Evolutionary conservation across 1,284 basidiomycete species (phyloP).

Genomic region (Macrocystidia cucumis): DNA sequence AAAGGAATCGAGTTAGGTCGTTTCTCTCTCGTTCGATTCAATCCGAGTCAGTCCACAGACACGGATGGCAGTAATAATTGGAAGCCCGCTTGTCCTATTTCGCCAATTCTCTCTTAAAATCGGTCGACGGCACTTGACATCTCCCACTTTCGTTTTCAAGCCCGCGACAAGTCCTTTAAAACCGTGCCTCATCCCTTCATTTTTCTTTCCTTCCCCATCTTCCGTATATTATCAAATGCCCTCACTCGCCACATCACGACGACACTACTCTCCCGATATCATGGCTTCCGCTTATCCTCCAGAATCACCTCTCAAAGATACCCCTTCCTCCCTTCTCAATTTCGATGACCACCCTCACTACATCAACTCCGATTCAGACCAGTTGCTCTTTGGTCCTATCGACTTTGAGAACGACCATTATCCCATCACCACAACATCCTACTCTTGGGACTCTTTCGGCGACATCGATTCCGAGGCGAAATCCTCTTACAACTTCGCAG

Average conservation of each 20-base stretch:
- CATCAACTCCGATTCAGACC: slow-evolving; percentile 35
- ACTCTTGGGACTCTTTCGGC: slow-evolving; percentile 38
- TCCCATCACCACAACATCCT: slow-evolving; percentile 19
- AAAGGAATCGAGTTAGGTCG: slow-evolving; percentile 7
- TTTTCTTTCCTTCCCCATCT: slow-evolving; percentile 16
- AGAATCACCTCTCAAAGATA: slow-evolving; percentile 33
- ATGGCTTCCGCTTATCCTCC: slow-evolving; percentile 19
- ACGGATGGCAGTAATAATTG: slow-evolving; percentile 27
- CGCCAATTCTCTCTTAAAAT: slow-evolving; percentile 31
- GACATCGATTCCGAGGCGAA: slow-evolving; percentile 30
- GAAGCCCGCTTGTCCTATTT: slow-evolving; percentile 17
- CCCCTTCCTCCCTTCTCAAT: slow-evolving; percentile 31
- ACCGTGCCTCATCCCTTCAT: too few relatives aligned
- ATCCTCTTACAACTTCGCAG: slow-evolving; percentile 21
- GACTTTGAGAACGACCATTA: slow-evolving; percentile 51
- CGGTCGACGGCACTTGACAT: slow-evolving; percentile 18
- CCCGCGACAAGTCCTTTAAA: slow-evolving; percentile 13
- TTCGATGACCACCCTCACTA: slow-evolving; percentile 31
- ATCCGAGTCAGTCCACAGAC: slow-evolving; percentile 27
- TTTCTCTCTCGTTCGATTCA: slow-evolving; percentile 19
- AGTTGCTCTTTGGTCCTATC: slow-evolving; percentile 56
- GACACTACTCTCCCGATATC: slow-evolving; percentile 18
- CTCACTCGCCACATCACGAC: slow-evolving; percentile 23
- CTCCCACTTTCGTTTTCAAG: slow-evolving; percentile 23
- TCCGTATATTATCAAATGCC: slow-evolving; percentile 26